These are phyloP conservation scores for Bipolaris victoriae DNA, from an alignment of 2,329 filamentous ascomycete species.

Conservation along the genomic window DNA sequence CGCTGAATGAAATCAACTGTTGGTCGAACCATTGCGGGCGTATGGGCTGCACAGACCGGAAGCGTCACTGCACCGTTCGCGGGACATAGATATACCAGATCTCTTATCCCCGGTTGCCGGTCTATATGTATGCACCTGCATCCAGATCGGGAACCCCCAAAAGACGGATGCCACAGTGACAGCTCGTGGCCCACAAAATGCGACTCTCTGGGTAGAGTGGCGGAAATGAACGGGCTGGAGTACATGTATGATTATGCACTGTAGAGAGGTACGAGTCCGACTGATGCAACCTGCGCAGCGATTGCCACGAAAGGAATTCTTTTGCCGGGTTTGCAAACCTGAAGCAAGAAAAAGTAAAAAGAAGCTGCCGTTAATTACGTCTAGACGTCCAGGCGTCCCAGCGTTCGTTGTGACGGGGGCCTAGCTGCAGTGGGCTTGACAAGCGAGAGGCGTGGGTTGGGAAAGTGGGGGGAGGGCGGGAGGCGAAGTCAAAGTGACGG, in stretches of 20 bases:
- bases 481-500: neutral
- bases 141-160: constrained; percentile 5
- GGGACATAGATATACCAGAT: neutral
- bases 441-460: neutral
- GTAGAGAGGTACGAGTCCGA: neutral
- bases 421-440: neutral
- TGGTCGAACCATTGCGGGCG: neutral
- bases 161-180: neutral
- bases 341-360: constrained; percentile 4
- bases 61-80: neutral
- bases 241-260: neutral
- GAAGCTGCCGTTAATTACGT: neutral
- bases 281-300: neutral
- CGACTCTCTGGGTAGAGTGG: neutral
- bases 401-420: neutral
- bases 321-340: neutral
- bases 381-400: neutral
- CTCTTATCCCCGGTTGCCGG: neutral
- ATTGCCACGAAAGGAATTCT: neutral
- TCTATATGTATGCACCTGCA: constrained; percentile 1
- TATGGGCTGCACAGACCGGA: neutral
- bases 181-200: neutral
- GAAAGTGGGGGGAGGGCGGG: neutral
- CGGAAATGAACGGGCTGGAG: constrained; percentile 4
- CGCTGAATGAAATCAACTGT: neutral